A percentile compares a stretch with the other conserved stretches of the same genome.
Evolutionary conservation across 2,329 filamentous ascomycete genomes (phyloP).

Genomic region (Scedosporium dehoogii): DNA sequence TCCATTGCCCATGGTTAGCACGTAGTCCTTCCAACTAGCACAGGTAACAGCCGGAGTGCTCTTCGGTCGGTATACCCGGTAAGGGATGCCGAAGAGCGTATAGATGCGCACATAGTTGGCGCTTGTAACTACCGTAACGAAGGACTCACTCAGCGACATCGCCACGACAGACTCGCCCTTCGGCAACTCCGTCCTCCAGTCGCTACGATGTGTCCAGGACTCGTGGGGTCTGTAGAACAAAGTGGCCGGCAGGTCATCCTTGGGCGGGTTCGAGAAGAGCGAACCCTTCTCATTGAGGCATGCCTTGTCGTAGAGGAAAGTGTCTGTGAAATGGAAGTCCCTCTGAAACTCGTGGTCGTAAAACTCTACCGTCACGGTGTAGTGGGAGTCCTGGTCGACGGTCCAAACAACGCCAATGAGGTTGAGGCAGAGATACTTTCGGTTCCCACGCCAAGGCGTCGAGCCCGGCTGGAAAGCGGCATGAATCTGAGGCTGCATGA

Average conservation of each 20-base stretch:
- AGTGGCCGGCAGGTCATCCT: constrained; percentile 56
- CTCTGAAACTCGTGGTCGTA: constrained; percentile 88
- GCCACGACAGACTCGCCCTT: constrained; percentile 77
- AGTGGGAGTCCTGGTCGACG: constrained; percentile 83
- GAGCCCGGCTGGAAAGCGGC: constrained; percentile 82
- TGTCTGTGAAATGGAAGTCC: constrained; percentile 96
- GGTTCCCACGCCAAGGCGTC: constrained; percentile 90
- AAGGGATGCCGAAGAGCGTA: constrained; percentile 83
- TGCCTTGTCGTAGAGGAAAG: constrained; percentile 91
- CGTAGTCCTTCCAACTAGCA: constrained; percentile 88
- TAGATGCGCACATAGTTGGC: constrained; percentile 86
- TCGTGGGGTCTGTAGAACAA: constrained; percentile 98
- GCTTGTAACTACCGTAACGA: constrained; percentile 79
- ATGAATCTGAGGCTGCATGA: constrained; percentile 54
- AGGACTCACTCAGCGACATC: constrained; percentile 84
- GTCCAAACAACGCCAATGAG: constrained; percentile 94
- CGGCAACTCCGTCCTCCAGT: constrained; percentile 86
- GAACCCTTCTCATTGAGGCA: constrained; percentile 80
- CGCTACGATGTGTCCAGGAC: constrained; percentile 82
- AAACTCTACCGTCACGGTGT: constrained; percentile 95
- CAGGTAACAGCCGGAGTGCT: constrained; percentile 84
- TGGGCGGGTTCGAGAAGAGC: constrained; percentile 72
- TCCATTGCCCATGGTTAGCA: constrained; percentile 93
- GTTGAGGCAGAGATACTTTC: constrained; percentile 89
- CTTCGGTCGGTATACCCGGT: constrained; percentile 85